Conservation (phyloP, 78 protist genomes). For the Dictyostelium firmibasis region DNA sequence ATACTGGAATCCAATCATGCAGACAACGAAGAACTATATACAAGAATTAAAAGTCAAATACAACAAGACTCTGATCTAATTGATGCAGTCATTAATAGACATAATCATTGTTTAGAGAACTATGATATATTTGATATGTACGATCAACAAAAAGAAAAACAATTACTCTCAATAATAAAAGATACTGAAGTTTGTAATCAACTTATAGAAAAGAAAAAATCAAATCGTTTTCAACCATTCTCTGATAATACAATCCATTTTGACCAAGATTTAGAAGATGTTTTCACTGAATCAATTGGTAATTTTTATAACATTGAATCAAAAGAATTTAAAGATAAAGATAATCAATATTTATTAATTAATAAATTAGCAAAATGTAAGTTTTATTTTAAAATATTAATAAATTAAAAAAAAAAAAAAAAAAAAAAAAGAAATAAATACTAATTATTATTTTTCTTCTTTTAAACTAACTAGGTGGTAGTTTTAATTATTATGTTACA, state of each 20-base stretch:
- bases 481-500: not conserved
- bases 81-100: not conserved
- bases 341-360: constrained; percentile 8
- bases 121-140: not conserved
- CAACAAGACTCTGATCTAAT: not conserved
- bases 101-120: not conserved
- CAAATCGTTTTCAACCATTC: not conserved
- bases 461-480: not conserved
- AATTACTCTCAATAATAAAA: not conserved
- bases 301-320: not conserved
- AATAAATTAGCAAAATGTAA: constrained; percentile 15
- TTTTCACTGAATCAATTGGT: not conserved
- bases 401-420: not conserved
- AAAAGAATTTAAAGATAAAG: constrained; percentile 16
- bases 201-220: not conserved
- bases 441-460: not conserved
- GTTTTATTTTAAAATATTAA: not conserved
- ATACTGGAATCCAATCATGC: not conserved
- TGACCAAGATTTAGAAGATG: not conserved
- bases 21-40: not conserved
- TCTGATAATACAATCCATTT: not conserved
- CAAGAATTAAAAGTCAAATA: not conserved
- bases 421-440: not conserved
- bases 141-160: not conserved
- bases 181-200: not conserved